These are phyloP conservation scores for Globisporangium apiculatum DNA, from an alignment of 352 stramenopile species.

Conservation along the genomic window DNA sequence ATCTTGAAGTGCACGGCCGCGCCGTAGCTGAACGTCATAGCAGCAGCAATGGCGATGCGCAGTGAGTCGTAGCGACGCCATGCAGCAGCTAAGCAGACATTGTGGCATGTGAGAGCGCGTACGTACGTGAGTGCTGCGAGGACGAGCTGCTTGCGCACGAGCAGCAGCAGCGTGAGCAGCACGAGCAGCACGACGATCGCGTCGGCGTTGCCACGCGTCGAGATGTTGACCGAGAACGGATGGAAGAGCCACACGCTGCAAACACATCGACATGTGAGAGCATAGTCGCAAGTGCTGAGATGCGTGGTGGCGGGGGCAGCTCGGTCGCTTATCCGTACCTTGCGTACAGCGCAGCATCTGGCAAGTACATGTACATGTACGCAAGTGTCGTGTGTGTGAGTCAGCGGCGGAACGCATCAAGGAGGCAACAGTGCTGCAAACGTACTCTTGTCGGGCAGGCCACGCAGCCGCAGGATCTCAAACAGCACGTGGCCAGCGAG, in stretches of 20 bases:
- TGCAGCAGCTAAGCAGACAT: too few relatives aligned
- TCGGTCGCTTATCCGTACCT: conserved; percentile 18
- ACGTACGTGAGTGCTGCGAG: conserved; percentile 60
- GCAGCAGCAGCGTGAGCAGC: conserved; percentile 84
- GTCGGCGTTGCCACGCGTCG: conserved; percentile 97
- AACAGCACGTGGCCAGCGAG: conserved; percentile 88
- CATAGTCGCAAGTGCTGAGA: too few relatives aligned
- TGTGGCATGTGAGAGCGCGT: background rate
- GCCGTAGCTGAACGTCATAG: conserved; percentile 66
- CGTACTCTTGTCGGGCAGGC: conserved; percentile 44
- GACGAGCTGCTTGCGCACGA: conserved; percentile 76
- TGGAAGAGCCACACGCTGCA: conserved; percentile 95
- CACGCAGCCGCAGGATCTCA: conserved; percentile 62
- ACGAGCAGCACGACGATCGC: conserved; percentile 92
- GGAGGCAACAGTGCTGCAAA: background rate
- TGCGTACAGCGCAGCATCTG: conserved; percentile 58
- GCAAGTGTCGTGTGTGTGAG: background rate
- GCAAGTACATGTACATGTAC: background rate
- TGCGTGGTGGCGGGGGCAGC: too few relatives aligned
- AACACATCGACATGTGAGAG: too few relatives aligned
- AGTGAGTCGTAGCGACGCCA: background rate
- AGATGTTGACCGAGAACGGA: conserved; percentile 98
- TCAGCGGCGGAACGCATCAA: background rate
- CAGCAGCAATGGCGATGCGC: background rate
- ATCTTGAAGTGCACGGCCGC: conserved; percentile 98